A percentile compares a stretch with the other conserved stretches of the same genome.
Conservation (phyloP, 805 yeast species). For the Saccharomycopsis babjevae region DNA sequence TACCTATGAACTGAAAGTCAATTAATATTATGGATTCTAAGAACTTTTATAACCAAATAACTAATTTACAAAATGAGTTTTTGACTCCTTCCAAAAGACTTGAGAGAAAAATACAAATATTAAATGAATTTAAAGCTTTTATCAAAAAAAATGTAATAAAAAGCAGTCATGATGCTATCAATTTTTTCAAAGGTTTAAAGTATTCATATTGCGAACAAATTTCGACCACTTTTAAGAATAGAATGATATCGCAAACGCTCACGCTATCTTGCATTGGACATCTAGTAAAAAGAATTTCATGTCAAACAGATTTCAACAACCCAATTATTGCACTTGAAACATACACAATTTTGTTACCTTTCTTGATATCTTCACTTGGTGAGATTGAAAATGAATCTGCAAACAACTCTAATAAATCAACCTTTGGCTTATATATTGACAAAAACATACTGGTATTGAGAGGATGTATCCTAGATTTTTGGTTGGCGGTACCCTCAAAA, state of each 20-base stretch:
- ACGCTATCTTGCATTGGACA: constrained; percentile 10
- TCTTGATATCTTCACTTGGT: constrained; percentile 2
- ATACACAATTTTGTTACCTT: constrained; percentile 2
- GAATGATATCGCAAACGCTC: neutral
- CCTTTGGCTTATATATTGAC: neutral
- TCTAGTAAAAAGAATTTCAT: constrained; percentile 8
- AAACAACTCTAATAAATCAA: neutral
- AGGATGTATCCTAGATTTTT: constrained; percentile 24
- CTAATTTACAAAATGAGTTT: neutral
- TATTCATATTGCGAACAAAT: neutral
- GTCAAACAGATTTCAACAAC: constrained; percentile 7
- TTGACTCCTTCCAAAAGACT: neutral
- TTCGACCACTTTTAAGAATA: neutral
- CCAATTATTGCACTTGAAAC: constrained; percentile 3
- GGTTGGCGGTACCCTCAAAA: constrained; percentile 28
- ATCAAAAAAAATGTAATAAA: constrained; percentile 10
- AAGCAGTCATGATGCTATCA: constrained; percentile 3
- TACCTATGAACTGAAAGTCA: neutral
- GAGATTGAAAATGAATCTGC: neutral
- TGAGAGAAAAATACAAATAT: neutral
- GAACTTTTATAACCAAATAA: neutral
- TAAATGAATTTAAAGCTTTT: constrained; percentile 6
- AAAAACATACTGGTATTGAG: neutral
- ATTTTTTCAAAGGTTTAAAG: neutral
- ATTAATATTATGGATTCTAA: neutral